Evolutionary conservation across 768 basidiomycete species (phyloP), one percentile per base, ranked within the genome.

Genomic region (Naematelia aurantialba): DNA sequence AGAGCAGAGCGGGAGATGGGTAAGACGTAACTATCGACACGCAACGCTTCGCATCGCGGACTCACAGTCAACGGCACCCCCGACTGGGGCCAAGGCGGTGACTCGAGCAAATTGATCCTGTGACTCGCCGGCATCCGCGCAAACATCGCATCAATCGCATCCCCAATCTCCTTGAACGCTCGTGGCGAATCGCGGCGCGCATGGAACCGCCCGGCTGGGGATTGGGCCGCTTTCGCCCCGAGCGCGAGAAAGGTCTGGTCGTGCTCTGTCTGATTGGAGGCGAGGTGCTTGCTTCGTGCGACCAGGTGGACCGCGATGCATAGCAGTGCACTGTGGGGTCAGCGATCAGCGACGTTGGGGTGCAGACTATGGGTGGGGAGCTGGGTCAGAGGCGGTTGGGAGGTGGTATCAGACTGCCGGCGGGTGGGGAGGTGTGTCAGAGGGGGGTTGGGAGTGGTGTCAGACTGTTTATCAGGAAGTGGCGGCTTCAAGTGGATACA

Each of bases 131-230:
- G 56, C 17, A 67, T 52, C 10, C 47, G 50, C 10, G 27, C 21
- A 19, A 61, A 56, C 19, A 68, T 19, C 39, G 52, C 48, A 3
- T 26, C 1, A 1, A 51, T 34, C 1, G 54, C 50, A 8, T 49
- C 51, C 52, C 60, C 51, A n/a, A 68, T 59, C 46, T 68, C 66
- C 13, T 50, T 26, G 45, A 57, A 65, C 2, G 66, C 66, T 2
- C n/a, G 5, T 1, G 63, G 63, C 39, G 62, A 47, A 24, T 54
- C 58, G 31, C 56, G 11, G 21, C 56, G 57, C 3, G 45, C 44
- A 22, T 44, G 44, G 24, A 21, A 42, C 4, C 21, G 44, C 14
- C 19, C 12, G 25, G 52, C n/a, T 2, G 13, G 48, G 31, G 47
- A 27, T 13, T 25, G 42, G 4, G 52, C 52, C 4, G 3, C 22